Evolutionary conservation across 169 alveolate species (phyloP), one percentile per base, ranked within the genome.

Genomic region (Cryptosporidium ryanae): DNA sequence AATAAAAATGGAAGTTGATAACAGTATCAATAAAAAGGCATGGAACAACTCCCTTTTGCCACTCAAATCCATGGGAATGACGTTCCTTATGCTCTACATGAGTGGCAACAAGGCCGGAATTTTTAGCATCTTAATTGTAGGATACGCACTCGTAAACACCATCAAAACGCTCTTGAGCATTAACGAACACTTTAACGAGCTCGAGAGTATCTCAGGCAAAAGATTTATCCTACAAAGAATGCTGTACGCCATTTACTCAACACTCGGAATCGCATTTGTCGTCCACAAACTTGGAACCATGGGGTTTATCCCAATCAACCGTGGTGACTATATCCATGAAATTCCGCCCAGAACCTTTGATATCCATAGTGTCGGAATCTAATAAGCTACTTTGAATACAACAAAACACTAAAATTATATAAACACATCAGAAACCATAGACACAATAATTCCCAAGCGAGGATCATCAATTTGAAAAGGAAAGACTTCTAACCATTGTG

Each of bases 61-160:
- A 17, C 57, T 65, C 43, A 65, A 65, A 31, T 32, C 81, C 32
- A 65, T 65, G 81, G 54, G 81, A 1, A 65, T 65, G 81, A 65
- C 81, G 12, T 65, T 65, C 17, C 17, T 65, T n/a, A 65, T 65
- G 81, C 5, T 65, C 2, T 65, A 65, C 17, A 65, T 65, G 61
- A 65, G 54, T 27, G 81, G 81, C 6, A 65, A 17, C 10, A 65
- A 31, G 2, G 81, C 61, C 50, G 81, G 81, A 17, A 65, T 65
- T 12, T 65, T 65, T n/a, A 44, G 81, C n/a, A 65, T 65, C 29
- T 17, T 65, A 6, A 34, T 65, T 0, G 17, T 65, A 1, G 27
- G 81, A n/a, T 65, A 65, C 10, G 81, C 81, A 38, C 57, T 65
- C 3, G 29, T 32, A 3, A 65, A 65, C 23, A 18, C 81, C 34